Evolutionary conservation across 2,329 filamentous ascomycete species (phyloP).

Genomic region (Endocalyx cinctus): DNA sequence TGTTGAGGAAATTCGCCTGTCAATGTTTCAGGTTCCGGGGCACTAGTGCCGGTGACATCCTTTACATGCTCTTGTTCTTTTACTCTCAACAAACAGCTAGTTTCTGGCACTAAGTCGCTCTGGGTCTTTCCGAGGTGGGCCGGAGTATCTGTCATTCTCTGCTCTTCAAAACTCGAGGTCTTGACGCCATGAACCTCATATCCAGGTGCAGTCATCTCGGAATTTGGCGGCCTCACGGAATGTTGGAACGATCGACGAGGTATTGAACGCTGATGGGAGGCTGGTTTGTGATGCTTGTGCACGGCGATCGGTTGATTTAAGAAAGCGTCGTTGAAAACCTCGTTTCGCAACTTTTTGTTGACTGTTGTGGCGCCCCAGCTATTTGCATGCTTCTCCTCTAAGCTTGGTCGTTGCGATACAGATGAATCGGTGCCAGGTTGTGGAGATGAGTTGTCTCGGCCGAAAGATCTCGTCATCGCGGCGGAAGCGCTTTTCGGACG

Average conservation of each 20-base stretch:
- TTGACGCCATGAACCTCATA: conserved; percentile 7
- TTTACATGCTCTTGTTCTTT: conserved; percentile 38
- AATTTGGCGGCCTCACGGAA: conserved; percentile 39
- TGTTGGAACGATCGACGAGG: conserved; percentile 45
- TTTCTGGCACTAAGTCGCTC: conserved; percentile 29
- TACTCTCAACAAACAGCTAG: conserved; percentile 22
- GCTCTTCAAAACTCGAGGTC: conserved; percentile 5
- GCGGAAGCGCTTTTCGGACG: conserved; percentile 34
- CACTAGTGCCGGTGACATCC: conserved; percentile 60
- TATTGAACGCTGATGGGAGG: conserved; percentile 57
- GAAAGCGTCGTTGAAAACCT: conserved; percentile 90
- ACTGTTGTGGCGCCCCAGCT: conserved; percentile 90
- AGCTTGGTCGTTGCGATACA: conserved; percentile 29
- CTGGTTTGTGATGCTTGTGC: conserved; percentile 68
- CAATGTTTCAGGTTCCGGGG: conserved; percentile 56
- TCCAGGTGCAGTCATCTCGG: conserved; percentile 27
- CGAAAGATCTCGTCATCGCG: conserved; percentile 19
- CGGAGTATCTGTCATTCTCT: conserved; percentile 19
- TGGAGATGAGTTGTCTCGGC: conserved; percentile 12
- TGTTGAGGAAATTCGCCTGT: conserved; percentile 38
- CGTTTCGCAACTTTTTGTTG: conserved; percentile 81
- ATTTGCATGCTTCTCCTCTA: conserved; percentile 55
- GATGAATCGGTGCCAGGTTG: conserved; percentile 8
- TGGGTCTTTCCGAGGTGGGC: conserved; percentile 24
- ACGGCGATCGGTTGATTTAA: conserved; percentile 76